phyloP scores from a whole-genome alignment of 2,329 filamentous ascomycete species.

The Exserohilum rostratum region DNA sequence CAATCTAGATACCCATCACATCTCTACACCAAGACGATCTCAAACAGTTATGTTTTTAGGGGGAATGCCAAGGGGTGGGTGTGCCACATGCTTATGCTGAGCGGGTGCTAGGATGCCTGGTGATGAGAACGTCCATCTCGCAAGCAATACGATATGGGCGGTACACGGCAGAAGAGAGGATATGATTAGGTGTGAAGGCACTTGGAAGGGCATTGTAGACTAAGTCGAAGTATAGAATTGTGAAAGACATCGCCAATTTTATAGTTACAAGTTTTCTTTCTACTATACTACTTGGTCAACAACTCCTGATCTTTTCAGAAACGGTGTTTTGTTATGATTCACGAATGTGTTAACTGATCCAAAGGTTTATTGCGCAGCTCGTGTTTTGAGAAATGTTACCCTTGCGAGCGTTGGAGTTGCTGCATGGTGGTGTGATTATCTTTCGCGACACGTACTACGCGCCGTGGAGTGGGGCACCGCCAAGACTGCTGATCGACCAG shows the following conservation, averaged over 20 bases:
- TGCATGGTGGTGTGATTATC: not conserved
- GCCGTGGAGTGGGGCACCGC: not conserved
- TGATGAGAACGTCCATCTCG: not conserved
- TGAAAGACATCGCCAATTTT: not conserved
- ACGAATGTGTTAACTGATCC: no score
- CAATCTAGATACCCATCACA: not conserved
- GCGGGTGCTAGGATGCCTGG: not conserved
- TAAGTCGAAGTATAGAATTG: not conserved
- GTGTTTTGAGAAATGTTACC: no score
- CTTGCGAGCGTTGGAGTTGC: not conserved
- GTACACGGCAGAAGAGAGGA: not conserved
- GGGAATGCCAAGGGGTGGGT: not conserved
- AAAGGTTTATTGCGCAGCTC: no score
- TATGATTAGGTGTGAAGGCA: not conserved
- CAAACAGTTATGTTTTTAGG: not conserved
- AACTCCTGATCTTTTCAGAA: no score
- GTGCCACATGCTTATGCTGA: not conserved
- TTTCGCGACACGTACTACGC: not conserved
- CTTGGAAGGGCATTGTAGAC: not conserved
- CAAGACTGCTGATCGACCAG: not conserved
- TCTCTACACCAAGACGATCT: not conserved
- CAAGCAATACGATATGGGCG: not conserved
- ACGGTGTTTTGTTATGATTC: no score
- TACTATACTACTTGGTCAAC: no score
- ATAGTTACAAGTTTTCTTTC: no score